phyloP scores from a whole-genome alignment of 164 flowering plant species.

The Nelumbo lutea region DNA sequence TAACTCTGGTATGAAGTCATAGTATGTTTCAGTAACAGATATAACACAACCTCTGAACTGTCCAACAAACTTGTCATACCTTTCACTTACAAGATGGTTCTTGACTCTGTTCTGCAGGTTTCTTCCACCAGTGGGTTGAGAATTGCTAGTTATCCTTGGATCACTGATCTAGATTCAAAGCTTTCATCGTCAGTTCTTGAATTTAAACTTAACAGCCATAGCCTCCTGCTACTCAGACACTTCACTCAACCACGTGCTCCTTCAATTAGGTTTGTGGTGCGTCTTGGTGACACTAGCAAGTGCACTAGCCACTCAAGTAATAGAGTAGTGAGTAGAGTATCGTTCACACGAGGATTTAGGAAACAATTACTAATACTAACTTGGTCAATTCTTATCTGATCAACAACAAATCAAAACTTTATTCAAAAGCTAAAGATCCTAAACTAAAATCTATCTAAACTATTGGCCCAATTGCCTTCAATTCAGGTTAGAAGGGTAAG shows the following conservation, averaged over 20 bases:
- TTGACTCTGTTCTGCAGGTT: not conserved
- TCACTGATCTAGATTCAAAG: not conserved
- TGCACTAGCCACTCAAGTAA: too few species aligned
- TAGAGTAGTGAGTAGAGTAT: too few species aligned
- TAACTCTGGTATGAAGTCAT: not conserved
- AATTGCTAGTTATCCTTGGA: conserved; percentile 2
- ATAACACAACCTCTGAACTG: not conserved
- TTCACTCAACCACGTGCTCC: not conserved
- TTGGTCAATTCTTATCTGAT: too few species aligned
- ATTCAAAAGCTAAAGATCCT: too few species aligned
- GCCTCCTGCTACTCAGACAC: not conserved
- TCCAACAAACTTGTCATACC: not conserved
- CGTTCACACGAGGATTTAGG: too few species aligned
- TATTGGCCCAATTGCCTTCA: too few species aligned
- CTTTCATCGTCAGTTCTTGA: not conserved
- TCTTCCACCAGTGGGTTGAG: not conserved
- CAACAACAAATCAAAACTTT: too few species aligned
- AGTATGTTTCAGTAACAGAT: not conserved
- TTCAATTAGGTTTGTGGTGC: not conserved
- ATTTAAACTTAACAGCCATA: not conserved
- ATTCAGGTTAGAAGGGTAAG: too few species aligned
- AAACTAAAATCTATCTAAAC: too few species aligned
- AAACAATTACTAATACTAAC: too few species aligned
- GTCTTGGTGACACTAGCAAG: too few species aligned
- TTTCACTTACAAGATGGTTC: not conserved